Evolutionary conservation across 106 monocot genomes (phyloP).

Genomic region (Vanilla planifolia): DNA sequence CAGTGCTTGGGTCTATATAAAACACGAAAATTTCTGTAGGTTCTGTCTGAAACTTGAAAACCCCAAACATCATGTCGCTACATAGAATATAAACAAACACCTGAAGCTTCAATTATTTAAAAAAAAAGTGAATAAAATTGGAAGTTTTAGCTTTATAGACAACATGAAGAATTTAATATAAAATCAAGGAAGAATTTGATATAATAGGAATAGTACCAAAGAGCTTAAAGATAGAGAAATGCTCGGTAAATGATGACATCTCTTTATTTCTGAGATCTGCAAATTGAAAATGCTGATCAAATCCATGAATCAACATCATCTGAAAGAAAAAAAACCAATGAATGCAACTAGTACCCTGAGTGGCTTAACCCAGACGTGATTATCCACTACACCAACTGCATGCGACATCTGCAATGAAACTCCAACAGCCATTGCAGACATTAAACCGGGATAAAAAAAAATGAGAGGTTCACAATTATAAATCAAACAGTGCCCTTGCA

Average conservation of each 20-base stretch:
- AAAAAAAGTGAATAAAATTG: not conserved
- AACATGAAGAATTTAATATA: not conserved
- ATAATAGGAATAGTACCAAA: constrained; percentile 21
- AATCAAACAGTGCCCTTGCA: constrained; percentile 3
- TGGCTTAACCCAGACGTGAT: constrained; percentile 2
- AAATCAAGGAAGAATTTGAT: not conserved
- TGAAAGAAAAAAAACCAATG: not conserved
- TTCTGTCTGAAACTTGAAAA: constrained; percentile 29
- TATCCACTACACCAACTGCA: constrained; percentile 12
- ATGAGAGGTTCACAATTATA: not conserved
- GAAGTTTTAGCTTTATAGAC: not conserved
- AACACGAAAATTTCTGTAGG: constrained; percentile 12
- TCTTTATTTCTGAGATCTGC: constrained; percentile 29
- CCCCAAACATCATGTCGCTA: constrained; percentile 48
- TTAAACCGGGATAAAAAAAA: constrained; percentile 5
- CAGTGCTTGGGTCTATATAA: constrained; percentile 21
- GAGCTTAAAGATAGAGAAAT: constrained; percentile 23
- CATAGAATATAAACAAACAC: constrained; percentile 10
- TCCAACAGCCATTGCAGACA: constrained; percentile 25
- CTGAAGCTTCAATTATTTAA: not conserved
- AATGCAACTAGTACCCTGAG: constrained; percentile 15
- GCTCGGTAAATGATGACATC: constrained; percentile 6
- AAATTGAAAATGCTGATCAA: constrained; percentile 4
- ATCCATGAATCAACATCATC: not conserved
- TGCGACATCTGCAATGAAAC: constrained; percentile 20